phyloP scores from a whole-genome alignment of 225 moss, liverwort and hornwort species.

The Polytrichum commune region DNA sequence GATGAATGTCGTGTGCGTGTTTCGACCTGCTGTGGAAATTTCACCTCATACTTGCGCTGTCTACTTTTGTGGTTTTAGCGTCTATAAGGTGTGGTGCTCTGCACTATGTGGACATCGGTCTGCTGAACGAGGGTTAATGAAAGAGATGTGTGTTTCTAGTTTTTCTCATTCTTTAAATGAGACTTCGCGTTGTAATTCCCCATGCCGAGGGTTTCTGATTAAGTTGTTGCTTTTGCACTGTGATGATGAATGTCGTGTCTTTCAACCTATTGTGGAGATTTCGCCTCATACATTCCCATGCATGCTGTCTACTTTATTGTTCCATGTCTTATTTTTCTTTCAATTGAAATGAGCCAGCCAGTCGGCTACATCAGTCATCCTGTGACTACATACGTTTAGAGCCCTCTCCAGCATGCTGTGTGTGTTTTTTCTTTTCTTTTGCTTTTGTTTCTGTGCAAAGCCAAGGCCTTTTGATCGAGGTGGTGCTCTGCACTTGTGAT shows the following conservation, averaged over 20 bases:
- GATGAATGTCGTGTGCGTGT: neutral
- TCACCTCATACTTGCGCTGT: too few species aligned
- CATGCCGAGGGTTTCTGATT: neutral
- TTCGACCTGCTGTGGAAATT: neutral
- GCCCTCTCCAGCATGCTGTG: neutral
- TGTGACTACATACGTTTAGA: too few species aligned
- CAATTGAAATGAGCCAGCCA: neutral
- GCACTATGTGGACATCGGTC: too few species aligned
- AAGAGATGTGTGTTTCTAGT: too few species aligned
- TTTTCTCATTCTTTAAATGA: too few species aligned
- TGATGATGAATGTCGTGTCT: neutral
- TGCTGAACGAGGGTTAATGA: too few species aligned
- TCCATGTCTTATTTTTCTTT: neutral
- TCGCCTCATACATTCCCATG: neutral
- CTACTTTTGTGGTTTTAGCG: too few species aligned
- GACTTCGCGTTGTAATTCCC: too few species aligned
- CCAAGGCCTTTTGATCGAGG: neutral
- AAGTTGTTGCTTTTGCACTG: neutral
- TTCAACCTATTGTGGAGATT: neutral
- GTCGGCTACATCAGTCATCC: too few species aligned
- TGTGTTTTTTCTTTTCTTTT: neutral
- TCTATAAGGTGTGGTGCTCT: too few species aligned
- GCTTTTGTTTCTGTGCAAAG: neutral
- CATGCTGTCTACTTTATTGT: too few species aligned
- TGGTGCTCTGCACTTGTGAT: neutral